These are phyloP conservation scores for Dioscorea zingiberensis DNA, from an alignment of 106 monocot genomes.

Conservation along the genomic window DNA sequence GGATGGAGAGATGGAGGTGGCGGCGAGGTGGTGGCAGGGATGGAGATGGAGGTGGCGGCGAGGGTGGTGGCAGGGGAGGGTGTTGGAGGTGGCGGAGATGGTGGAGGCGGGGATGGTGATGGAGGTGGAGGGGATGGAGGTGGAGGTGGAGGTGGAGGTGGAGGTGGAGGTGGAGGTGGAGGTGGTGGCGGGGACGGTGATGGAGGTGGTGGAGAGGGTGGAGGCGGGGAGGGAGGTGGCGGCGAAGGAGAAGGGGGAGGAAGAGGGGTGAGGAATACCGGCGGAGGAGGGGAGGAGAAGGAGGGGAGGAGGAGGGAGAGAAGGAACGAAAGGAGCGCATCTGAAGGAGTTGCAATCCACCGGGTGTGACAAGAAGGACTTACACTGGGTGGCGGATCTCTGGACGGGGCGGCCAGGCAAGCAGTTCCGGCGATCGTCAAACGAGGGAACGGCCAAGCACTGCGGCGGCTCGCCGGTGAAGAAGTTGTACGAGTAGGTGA, in stretches of 20 bases:
- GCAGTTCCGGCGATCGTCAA: constrained; percentile 50
- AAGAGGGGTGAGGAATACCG: constrained; percentile 3
- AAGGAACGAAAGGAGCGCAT: constrained; percentile 27
- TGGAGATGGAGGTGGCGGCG: constrained; percentile 11
- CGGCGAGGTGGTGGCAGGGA: constrained; percentile 8
- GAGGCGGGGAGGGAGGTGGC: too few species aligned
- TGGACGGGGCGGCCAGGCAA: constrained; percentile 33
- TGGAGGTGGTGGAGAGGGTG: not conserved
- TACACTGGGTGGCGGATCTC: constrained; percentile 36
- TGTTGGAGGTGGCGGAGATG: constrained; percentile 7
- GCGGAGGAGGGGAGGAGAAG: constrained; percentile 2
- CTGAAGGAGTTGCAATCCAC: constrained; percentile 26
- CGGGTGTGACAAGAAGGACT: constrained; percentile 25
- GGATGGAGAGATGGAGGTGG: too few species aligned
- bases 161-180: not conserved
- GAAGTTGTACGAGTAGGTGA: constrained; percentile 70
- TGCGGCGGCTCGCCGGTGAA: constrained; percentile 55
- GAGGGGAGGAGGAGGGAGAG: constrained; percentile 17
- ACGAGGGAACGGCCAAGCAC: constrained; percentile 28
- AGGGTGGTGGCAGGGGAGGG: constrained; percentile 17
- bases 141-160: constrained; percentile 12
- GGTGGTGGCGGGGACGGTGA: not conserved
- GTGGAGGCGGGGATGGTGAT: constrained; percentile 12
- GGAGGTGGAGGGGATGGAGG: constrained; percentile 11
- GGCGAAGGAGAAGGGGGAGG: not conserved